Evolutionary conservation across 371 early-diverging fungal genomes (phyloP).

Genomic region (Mortierella sp.): DNA sequence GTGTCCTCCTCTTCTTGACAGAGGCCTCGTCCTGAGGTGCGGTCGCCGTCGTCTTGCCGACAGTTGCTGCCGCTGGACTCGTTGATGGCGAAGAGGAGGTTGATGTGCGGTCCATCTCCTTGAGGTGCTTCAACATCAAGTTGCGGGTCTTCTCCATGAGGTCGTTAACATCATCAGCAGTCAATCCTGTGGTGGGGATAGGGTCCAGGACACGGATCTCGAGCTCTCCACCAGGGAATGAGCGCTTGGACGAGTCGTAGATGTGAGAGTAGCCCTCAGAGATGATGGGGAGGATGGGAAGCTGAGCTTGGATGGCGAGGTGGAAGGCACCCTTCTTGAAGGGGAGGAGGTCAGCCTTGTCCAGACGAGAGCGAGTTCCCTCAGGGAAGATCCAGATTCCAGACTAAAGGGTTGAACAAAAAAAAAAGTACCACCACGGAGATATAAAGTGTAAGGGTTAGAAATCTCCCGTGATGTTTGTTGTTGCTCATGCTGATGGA

Average conservation of each 20-base stretch:
- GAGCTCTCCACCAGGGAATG: slow-evolving; percentile 79
- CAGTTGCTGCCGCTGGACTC: not conserved
- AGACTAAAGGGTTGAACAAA: slow-evolving; percentile 59
- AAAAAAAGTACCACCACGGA: not conserved
- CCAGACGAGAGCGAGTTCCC: slow-evolving; percentile 90
- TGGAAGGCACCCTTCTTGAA: slow-evolving; percentile 97
- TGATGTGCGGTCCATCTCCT: slow-evolving; percentile 64
- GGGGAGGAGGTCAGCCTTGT: slow-evolving; percentile 81
- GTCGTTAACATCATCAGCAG: slow-evolving; percentile 74
- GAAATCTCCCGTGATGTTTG: not conserved
- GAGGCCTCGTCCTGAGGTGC: slow-evolving; percentile 24
- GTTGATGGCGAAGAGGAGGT: not conserved
- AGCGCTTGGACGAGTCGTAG: slow-evolving; percentile 72
- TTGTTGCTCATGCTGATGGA: no score
- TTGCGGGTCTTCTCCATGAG: slow-evolving; percentile 77
- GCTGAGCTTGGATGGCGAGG: slow-evolving; percentile 88
- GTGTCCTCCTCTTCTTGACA: slow-evolving; percentile 54
- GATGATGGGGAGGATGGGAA: slow-evolving; percentile 94
- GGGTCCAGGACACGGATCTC: slow-evolving; percentile 86
- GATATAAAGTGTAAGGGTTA: no score
- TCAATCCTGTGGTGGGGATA: slow-evolving; percentile 76
- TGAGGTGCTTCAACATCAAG: slow-evolving; percentile 79
- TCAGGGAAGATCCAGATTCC: slow-evolving; percentile 95
- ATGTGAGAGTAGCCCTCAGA: slow-evolving; percentile 82
- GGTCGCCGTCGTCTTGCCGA: slow-evolving; percentile 33